Conservation (phyloP, 2,329 filamentous ascomycete genomes). For the Helicocarpus griseus region DNA sequence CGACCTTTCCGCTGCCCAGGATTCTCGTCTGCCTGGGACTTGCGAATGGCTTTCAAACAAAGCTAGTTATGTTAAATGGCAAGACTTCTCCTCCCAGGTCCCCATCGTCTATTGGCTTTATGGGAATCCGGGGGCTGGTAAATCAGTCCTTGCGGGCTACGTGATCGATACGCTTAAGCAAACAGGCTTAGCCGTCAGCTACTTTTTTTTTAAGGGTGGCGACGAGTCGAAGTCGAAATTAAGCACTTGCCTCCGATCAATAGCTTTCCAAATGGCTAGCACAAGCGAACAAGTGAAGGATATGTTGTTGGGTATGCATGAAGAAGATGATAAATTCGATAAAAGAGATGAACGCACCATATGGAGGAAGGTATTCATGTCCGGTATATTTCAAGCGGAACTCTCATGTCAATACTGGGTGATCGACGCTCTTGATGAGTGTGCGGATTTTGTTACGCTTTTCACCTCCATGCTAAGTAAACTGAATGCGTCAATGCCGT, state of each 20-base stretch:
- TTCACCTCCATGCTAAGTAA: conserved; percentile 6
- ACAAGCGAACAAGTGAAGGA: conserved; percentile 1
- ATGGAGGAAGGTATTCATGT: conserved; percentile 13
- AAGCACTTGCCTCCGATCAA: conserved; percentile 18
- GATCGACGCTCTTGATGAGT: conserved; percentile 18
- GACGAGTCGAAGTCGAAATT: conserved; percentile 19
- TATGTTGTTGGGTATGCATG: conserved; percentile 2
- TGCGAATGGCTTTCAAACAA: conserved; percentile 15
- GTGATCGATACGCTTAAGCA: conserved; percentile 17
- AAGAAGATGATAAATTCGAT: not conserved
- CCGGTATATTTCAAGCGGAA: conserved; percentile 6
- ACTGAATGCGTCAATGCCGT: conserved; percentile 10
- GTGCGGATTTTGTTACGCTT: conserved; percentile 1
- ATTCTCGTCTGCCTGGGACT: conserved; percentile 11
- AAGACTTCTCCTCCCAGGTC: not conserved
- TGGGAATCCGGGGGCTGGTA: conserved; percentile 24
- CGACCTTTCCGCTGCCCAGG: conserved; percentile 11
- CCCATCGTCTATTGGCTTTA: conserved; percentile 20
- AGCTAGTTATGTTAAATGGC: conserved; percentile 8
- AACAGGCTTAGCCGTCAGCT: conserved; percentile 15
- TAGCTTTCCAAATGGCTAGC: conserved; percentile 28
- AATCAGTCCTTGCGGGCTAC: conserved; percentile 24
- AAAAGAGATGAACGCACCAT: conserved; percentile 6
- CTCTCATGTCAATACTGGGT: conserved; percentile 15
- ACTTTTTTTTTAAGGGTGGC: conserved; percentile 28